Evolutionary conservation across 139 green algal species (phyloP), one percentile per base, ranked within the genome.

Genomic region (Nannochloris sp.): DNA sequence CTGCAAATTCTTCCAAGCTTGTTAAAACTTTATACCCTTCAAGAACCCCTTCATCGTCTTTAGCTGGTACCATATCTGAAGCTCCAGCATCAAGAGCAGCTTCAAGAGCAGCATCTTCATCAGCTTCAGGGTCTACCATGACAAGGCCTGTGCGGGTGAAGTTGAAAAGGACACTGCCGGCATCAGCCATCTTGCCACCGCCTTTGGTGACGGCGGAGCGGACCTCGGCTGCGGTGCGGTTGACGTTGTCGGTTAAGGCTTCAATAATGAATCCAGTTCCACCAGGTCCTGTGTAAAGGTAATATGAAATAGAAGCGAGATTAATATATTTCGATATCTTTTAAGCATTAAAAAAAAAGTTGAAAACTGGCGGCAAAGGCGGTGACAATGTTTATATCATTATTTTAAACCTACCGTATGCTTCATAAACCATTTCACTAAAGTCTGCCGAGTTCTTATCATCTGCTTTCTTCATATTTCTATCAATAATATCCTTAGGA

Each of bases 181-280:
- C 61, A 51, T 96, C 91, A 3, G 91, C 91, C 47, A 86, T 76
- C 78, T 97, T 97, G 60, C 79, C 83, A 4, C 88, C 88, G 0
- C 38, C 65, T 65, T 95, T 96, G 15, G 75, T 89, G 19, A 97
- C 76, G 0, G 81, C 81, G 6, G 70, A 55, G 37, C 86, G 84
- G 19, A 92, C 80, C 15, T 81, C 66, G 3, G 67, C 65, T 8
- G 75, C 82, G 9, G 72, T 75, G 8, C 91, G 79, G 67, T 96
- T 95, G 25, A 93, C 66, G 70, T 97, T 97, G 80, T 97, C 91
- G 5, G 90, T 97, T 0, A 97, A 74, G 51, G 76, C 89, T 47
- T 95, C 88, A 23, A 93, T 77, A 7, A 97, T 65, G 38, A 97
- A 92, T 6, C 89, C 91, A n/a, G 87, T 90, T 38, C 91, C 91